Evolutionary conservation across 2,329 filamentous ascomycete genomes (phyloP).

Genomic region (Domatiomyces globalis): DNA sequence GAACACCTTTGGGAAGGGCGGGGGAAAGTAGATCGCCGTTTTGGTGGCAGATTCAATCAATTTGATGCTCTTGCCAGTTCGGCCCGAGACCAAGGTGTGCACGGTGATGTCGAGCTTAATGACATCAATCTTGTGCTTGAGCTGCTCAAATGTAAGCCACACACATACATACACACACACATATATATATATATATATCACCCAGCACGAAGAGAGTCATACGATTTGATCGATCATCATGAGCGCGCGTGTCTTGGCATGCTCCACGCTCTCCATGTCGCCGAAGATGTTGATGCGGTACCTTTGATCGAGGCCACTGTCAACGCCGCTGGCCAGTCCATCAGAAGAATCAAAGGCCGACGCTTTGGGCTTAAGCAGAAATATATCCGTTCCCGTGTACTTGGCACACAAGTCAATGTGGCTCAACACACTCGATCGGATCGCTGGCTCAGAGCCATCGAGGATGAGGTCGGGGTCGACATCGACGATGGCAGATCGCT

Average conservation of each 20-base stretch:
- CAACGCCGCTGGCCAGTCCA: conserved; percentile 54
- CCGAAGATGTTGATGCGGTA: conserved; percentile 90
- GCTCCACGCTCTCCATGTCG: conserved; percentile 86
- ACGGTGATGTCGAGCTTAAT: conserved; percentile 73
- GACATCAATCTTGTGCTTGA: conserved; percentile 52
- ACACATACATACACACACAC: too few species aligned
- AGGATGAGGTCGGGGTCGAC: conserved; percentile 84
- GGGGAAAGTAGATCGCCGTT: conserved; percentile 95
- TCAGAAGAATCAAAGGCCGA: conserved; percentile 57
- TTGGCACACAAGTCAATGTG: conserved; percentile 75
- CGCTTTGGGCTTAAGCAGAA: conserved; percentile 80
- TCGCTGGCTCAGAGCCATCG: conserved; percentile 51
- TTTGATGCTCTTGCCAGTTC: conserved; percentile 94
- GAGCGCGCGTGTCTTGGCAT: conserved; percentile 87
- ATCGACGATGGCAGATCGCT: conserved; percentile 89
- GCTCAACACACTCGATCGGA: conserved; percentile 63
- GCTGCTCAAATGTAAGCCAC: conserved; percentile 21
- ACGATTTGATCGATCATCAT: conserved; percentile 96
- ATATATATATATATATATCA: background rate
- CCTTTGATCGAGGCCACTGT: conserved; percentile 71
- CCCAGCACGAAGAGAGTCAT: conserved; percentile 16
- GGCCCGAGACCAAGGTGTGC: conserved; percentile 83
- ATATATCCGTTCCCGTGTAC: conserved; percentile 91
- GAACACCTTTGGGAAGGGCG: conserved; percentile 81
- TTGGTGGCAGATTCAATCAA: conserved; percentile 89